Evolutionary conservation across 2,329 filamentous ascomycete genomes (phyloP), one percentile per base, ranked within the genome.

Genomic region (Paraphaeosphaeria minitans): DNA sequence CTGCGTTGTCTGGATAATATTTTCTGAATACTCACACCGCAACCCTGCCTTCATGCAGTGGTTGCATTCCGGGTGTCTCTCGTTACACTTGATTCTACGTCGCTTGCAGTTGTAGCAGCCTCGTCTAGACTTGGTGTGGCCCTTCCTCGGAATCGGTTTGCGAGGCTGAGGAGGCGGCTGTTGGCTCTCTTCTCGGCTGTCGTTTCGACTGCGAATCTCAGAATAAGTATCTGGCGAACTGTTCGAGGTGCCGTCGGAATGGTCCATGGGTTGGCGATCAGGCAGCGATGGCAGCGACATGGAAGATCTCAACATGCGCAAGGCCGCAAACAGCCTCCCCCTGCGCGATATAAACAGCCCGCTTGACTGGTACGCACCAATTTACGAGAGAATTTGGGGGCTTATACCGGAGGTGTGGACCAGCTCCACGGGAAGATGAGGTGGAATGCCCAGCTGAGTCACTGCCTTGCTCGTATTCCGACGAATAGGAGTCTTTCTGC

Each of bases 21-120:
- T 74, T 8, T 80, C 74, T 4, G 87, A 86, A 71, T 89, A 89
- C 69, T 87, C 84, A 76, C 87, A 89, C 52, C 83, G 81, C 54
- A 89, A 75, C 0, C 85, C 85, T 41, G 84, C 84, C 76, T 88
- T 89, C 53, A 80, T 73, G 70, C 87, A 90, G 68, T 89, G 86
- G 1, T 82, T 83, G 66, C 87, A 90, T 12, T 83, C 78, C 29
- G 87, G 87, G 31, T 79, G 82, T n/a, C 80, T 86, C 73, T 89
- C 87, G 75, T 88, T 87, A 70, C 87, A 89, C 83, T 89, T 89
- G 72, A 90, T 89, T 58, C 87, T 83, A 42, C 87, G 78, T 56
- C 84, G 80, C 74, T 89, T 89, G 77, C 87, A 90, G 70, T 88
- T 88, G 72, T 83, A 89, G 74, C 87, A 89, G 9, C 87, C 87